Conservation (phyloP, 164 flowering plant genomes). For the Liriodendron chinense region DNA sequence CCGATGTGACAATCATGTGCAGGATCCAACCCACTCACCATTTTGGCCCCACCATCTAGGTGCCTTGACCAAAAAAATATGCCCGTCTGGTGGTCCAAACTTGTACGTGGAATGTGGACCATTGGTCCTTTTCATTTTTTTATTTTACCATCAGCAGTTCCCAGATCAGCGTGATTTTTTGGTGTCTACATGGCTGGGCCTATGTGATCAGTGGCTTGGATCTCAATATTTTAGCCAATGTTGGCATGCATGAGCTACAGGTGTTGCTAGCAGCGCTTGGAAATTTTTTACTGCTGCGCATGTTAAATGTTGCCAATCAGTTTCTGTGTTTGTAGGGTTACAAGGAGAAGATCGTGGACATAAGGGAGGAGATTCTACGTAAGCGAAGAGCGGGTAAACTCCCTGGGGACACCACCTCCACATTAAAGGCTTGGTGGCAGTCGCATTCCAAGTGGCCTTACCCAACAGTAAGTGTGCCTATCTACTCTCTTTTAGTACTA, state of each 20-base stretch:
- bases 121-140: too few relatives aligned
- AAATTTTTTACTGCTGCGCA: not conserved
- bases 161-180: not conserved
- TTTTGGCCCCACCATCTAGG: too few relatives aligned
- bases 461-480: slow-evolving; percentile 57
- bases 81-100: too few relatives aligned
- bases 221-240: too few relatives aligned
- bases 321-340: slow-evolving; percentile 44
- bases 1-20: too few relatives aligned
- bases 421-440: slow-evolving; percentile 83
- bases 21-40: too few relatives aligned
- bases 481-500: not conserved
- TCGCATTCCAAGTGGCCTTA: slow-evolving; percentile 92
- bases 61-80: too few relatives aligned
- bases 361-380: slow-evolving; percentile 72
- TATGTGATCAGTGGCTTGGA: not conserved
- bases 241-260: too few relatives aligned
- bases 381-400: slow-evolving; percentile 84
- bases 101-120: too few relatives aligned
- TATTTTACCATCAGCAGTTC: too few relatives aligned
- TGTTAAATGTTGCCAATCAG: not conserved
- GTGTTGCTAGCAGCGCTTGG: too few relatives aligned
- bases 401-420: slow-evolving; percentile 83
- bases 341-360: slow-evolving; percentile 78
- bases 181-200: not conserved